Conservation (phyloP, 139 green algal genomes). For the Chlorella sp. region DNA sequence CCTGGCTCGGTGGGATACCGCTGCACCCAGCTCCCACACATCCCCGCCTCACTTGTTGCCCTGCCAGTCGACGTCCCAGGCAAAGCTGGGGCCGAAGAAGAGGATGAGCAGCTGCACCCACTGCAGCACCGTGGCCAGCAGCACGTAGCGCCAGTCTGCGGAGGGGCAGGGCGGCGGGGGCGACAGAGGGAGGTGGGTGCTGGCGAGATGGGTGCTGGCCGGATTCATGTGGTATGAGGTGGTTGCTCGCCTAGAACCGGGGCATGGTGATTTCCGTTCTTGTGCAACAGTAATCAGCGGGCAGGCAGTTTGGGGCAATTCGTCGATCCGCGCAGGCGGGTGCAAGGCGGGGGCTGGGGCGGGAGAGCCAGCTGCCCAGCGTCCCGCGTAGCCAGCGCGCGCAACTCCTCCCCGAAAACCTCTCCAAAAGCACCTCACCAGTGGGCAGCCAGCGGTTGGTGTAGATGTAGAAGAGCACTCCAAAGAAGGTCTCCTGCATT, state of each 20-base stretch:
- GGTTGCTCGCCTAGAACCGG: too few relatives aligned
- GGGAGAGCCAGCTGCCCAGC: too few relatives aligned
- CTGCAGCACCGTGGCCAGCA: background rate
- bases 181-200: background rate
- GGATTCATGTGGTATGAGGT: too few relatives aligned
- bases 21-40: background rate
- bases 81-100: slow-evolving; percentile 6
- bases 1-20: too few relatives aligned
- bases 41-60: background rate
- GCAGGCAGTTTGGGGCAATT: too few relatives aligned
- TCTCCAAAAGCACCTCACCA: background rate
- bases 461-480: slow-evolving; percentile 10
- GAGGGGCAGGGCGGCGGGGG: background rate
- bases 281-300: too few relatives aligned
- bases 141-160: slow-evolving; percentile 21
- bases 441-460: background rate
- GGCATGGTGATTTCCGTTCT: too few relatives aligned
- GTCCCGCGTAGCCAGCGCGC: too few relatives aligned
- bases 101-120: slow-evolving; percentile 19
- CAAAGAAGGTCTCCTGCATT: slow-evolving; percentile 20
- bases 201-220: background rate
- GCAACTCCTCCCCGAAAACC: too few relatives aligned
- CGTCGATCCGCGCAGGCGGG: too few relatives aligned
- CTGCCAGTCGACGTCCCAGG: slow-evolving; percentile 19
- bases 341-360: too few relatives aligned